phyloP scores from a whole-genome alignment of 2,329 filamentous ascomycete genomes.

The Arthrobotrys conoides region DNA sequence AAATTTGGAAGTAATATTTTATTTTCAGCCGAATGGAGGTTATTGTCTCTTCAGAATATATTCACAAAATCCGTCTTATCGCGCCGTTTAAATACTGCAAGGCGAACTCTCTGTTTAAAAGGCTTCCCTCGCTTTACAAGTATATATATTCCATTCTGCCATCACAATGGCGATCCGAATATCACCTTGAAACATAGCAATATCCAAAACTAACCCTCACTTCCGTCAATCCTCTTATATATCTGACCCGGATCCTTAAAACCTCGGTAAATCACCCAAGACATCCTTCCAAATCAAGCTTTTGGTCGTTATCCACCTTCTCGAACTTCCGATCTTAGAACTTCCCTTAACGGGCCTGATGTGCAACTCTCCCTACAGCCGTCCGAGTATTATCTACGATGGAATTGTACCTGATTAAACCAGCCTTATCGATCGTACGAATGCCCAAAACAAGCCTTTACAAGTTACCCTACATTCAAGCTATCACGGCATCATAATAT shows the following conservation, averaged over 20 bases:
- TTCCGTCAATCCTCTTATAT: background rate
- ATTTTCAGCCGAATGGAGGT: too few relatives aligned
- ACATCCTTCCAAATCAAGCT: conserved; percentile 17
- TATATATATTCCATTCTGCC: too few relatives aligned
- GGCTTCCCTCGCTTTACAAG: too few relatives aligned
- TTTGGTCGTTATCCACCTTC: background rate
- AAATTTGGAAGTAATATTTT: too few relatives aligned
- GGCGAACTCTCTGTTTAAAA: too few relatives aligned
- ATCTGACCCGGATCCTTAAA: background rate
- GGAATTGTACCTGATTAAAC: background rate
- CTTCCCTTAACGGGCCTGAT: background rate
- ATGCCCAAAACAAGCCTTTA: conserved; percentile 6
- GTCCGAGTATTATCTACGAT: background rate
- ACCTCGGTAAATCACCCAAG: background rate
- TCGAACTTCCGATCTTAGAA: too few relatives aligned
- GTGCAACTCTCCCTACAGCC: background rate
- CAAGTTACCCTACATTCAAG: background rate
- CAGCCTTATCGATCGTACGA: background rate
- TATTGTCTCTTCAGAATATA: too few relatives aligned
- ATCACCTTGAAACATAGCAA: background rate
- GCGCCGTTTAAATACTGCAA: too few relatives aligned
- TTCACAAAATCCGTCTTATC: too few relatives aligned
- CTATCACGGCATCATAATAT: background rate
- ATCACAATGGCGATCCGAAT: too few relatives aligned
- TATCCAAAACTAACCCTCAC: background rate